These are phyloP conservation scores for Claviceps purpurea DNA, from an alignment of 2,329 filamentous ascomycete genomes.

Conservation along the genomic window DNA sequence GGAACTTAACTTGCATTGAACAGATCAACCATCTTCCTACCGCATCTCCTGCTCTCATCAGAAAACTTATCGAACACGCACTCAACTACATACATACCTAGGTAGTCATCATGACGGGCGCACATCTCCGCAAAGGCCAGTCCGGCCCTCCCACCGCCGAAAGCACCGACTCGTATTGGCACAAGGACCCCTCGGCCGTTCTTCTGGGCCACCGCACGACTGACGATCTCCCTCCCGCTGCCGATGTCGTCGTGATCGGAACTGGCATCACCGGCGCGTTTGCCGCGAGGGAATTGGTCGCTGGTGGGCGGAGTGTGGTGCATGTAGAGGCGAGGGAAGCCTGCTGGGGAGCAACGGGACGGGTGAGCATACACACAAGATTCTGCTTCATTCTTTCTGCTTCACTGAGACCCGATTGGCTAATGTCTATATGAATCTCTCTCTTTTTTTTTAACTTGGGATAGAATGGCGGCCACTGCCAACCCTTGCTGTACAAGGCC, in stretches of 20 bases:
- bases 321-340: slow-evolving; percentile 69
- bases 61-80: neutral
- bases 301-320: slow-evolving; percentile 41
- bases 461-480: slow-evolving; percentile 63
- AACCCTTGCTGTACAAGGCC: slow-evolving; percentile 52
- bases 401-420: too few species aligned
- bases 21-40: too few species aligned
- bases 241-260: slow-evolving; percentile 60
- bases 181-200: slow-evolving; percentile 48
- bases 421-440: neutral
- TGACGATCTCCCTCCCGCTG: slow-evolving; percentile 41
- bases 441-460: too few species aligned
- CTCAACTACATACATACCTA: neutral
- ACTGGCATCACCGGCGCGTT: slow-evolving; percentile 67
- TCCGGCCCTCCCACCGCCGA: slow-evolving; percentile 45
- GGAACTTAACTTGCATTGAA: too few species aligned
- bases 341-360: slow-evolving; percentile 73
- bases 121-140: slow-evolving; percentile 20
- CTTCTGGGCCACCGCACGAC: slow-evolving; percentile 59
- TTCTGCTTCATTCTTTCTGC: too few species aligned
- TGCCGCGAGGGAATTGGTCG: slow-evolving; percentile 49
- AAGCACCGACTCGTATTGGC: slow-evolving; percentile 61
- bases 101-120: slow-evolving; percentile 19
- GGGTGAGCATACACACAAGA: slow-evolving; percentile 35
- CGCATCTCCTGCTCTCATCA: neutral